These are phyloP conservation scores for Pythium guiyangense DNA, from an alignment of 352 stramenopile genomes.

Conservation along the genomic window DNA sequence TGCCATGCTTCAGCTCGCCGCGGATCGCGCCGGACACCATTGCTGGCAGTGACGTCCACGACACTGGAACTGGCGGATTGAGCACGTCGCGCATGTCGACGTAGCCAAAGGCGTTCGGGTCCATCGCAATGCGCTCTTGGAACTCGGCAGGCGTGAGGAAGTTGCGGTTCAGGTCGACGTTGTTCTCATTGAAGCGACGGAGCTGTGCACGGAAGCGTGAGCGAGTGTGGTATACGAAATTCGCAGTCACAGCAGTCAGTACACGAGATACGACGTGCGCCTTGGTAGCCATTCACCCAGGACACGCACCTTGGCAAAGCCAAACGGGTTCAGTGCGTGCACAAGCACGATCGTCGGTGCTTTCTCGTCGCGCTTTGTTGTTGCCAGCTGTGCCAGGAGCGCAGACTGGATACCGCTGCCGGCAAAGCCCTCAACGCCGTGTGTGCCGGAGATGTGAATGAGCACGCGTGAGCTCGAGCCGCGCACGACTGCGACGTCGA, in stretches of 20 bases:
- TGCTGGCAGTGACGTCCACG: constrained; percentile 22
- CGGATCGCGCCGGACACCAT: constrained; percentile 24
- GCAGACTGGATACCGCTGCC: constrained; percentile 31
- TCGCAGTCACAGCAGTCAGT: neutral
- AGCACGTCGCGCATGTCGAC: too few species aligned
- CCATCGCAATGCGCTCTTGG: constrained; percentile 25
- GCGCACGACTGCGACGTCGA: constrained; percentile 29
- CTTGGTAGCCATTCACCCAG: too few species aligned
- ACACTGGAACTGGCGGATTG: constrained; percentile 53
- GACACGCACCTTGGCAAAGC: constrained; percentile 53
- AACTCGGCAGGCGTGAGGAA: constrained; percentile 60
- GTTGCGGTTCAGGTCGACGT: constrained; percentile 95
- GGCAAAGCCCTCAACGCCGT: constrained; percentile 44
- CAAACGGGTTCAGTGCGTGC: constrained; percentile 83
- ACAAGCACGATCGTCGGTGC: constrained; percentile 66
- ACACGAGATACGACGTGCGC: neutral
- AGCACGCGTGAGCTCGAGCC: constrained; percentile 17
- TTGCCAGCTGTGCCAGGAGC: constrained; percentile 9
- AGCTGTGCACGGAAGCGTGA: too few species aligned
- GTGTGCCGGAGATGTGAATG: constrained; percentile 40
- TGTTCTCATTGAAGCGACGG: constrained; percentile 90
- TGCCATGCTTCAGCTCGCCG: too few species aligned
- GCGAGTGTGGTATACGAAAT: neutral
- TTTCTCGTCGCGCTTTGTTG: neutral
- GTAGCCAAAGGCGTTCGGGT: constrained; percentile 72